Conservation (phyloP, 2,329 filamentous ascomycete genomes). For the Escovopsis sp. region DNA sequence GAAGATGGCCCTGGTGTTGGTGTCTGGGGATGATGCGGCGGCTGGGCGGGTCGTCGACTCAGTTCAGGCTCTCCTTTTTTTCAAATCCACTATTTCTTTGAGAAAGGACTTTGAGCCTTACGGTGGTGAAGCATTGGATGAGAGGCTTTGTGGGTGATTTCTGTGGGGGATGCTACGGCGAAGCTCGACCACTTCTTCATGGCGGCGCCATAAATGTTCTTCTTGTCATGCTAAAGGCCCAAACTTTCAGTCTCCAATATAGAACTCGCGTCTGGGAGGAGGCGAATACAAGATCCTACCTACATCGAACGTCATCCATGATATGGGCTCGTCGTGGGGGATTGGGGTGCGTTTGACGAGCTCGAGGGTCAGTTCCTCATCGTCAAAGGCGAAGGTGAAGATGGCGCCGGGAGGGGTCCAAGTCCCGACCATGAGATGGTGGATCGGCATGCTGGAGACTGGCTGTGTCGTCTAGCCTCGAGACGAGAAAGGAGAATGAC, state of each 20-base stretch:
- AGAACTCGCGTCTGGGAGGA: too few relatives aligned
- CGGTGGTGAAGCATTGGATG: constrained; percentile 64
- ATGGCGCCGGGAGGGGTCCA: constrained; percentile 85
- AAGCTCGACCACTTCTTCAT: constrained; percentile 93
- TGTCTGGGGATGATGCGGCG: constrained; percentile 50
- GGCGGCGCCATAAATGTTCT: constrained; percentile 74
- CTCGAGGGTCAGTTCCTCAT: constrained; percentile 58
- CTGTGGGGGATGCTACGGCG: constrained; percentile 56
- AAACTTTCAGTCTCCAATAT: background rate
- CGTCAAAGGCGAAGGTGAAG: constrained; percentile 79
- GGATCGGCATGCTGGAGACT: constrained; percentile 45
- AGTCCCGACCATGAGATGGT: constrained; percentile 84
- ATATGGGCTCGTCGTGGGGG: constrained; percentile 72
- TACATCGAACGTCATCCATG: constrained; percentile 86
- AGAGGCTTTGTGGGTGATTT: constrained; percentile 61
- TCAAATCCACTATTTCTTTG: too few relatives aligned
- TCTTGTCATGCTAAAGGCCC: constrained; percentile 51
- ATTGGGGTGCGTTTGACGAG: constrained; percentile 71
- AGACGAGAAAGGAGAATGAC: too few relatives aligned
- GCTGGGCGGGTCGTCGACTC: constrained; percentile 27
- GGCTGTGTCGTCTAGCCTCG: background rate
- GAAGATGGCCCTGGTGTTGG: constrained; percentile 82
- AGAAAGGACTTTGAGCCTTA: constrained; percentile 26
- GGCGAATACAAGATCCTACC: constrained; percentile 32
- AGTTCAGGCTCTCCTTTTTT: too few relatives aligned